phyloP scores from a whole-genome alignment of 495 filamentous ascomycete species.

The Aspergillus bertholletiae region DNA sequence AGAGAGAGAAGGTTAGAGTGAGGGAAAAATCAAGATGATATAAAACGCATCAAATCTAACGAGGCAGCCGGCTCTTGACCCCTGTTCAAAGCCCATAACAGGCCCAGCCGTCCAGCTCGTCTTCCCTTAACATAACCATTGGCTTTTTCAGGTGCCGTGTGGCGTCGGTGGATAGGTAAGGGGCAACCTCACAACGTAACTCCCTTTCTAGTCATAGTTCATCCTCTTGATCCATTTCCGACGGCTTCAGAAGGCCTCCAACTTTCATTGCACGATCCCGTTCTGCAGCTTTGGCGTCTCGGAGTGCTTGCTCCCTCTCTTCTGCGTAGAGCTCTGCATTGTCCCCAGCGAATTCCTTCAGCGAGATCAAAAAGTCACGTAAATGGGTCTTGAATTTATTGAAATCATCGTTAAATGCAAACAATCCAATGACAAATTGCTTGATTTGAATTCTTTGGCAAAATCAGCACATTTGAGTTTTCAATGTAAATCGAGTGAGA shows the following conservation, averaged over 20 bases:
- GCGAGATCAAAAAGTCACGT: slow-evolving; percentile 92
- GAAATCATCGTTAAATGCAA: slow-evolving; percentile 74
- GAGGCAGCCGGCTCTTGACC: slow-evolving; percentile 2
- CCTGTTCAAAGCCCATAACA: slow-evolving; percentile 34
- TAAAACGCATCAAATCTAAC: slow-evolving; percentile 13
- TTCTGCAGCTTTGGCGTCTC: slow-evolving; percentile 76
- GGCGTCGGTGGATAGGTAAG: slow-evolving; percentile 13
- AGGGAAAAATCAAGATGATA: slow-evolving; percentile 7
- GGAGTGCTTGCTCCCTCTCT: slow-evolving; percentile 81
- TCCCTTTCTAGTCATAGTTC: slow-evolving; percentile 83
- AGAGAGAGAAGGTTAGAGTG: too few relatives aligned
- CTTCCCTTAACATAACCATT: slow-evolving; percentile 11
- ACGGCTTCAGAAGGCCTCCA: slow-evolving; percentile 86
- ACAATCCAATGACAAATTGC: slow-evolving; percentile 82
- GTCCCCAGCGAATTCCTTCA: slow-evolving; percentile 90
- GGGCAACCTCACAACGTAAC: slow-evolving; percentile 54
- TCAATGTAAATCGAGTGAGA: not conserved
- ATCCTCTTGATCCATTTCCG: slow-evolving; percentile 86
- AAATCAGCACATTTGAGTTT: slow-evolving; percentile 29
- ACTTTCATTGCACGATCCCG: slow-evolving; percentile 87
- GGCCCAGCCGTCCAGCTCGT: slow-evolving; percentile 39
- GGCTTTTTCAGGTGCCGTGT: slow-evolving; percentile 3
- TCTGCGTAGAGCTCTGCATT: slow-evolving; percentile 88
- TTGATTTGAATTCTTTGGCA: slow-evolving; percentile 72
- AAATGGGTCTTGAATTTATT: slow-evolving; percentile 89